These are phyloP conservation scores for Pichia nanzhaoensis DNA, from an alignment of 805 yeast genomes.

Conservation along the genomic window DNA sequence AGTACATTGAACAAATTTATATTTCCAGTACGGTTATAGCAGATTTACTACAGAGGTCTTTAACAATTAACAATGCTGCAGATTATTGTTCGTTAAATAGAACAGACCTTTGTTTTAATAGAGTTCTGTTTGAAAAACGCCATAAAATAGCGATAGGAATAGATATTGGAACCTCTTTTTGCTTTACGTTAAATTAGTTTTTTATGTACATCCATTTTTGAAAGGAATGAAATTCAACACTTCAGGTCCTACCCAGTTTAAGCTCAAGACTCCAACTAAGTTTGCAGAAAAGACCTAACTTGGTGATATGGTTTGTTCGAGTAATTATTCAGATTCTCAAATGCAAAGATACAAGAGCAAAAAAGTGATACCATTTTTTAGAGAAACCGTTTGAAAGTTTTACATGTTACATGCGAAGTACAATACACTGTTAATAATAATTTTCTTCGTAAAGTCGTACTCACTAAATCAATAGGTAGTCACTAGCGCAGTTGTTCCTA, in stretches of 20 bases:
- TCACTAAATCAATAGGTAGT: not conserved
- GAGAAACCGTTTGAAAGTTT: not conserved
- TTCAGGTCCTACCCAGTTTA: not conserved
- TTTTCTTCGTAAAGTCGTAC: not conserved
- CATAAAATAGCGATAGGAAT: slow-evolving; percentile 24
- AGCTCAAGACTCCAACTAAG: not conserved
- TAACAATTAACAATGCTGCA: too few relatives aligned
- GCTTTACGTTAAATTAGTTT: not conserved
- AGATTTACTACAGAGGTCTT: too few relatives aligned
- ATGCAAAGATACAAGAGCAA: not conserved
- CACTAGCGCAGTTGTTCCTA: not conserved
- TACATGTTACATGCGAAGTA: not conserved
- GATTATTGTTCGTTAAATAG: too few relatives aligned
- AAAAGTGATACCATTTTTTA: not conserved
- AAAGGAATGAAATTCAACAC: not conserved
- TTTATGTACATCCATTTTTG: not conserved
- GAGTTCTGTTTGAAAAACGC: slow-evolving; percentile 51
- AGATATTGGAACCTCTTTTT: not conserved
- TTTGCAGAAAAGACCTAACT: not conserved
- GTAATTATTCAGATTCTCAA: not conserved
- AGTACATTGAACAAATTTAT: too few relatives aligned
- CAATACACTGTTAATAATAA: not conserved
- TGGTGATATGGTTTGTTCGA: not conserved
- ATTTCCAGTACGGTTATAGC: too few relatives aligned
- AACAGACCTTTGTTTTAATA: not conserved